Evolutionary conservation across 2,329 filamentous ascomycete genomes (phyloP).

Genomic region (Alternaria metachromatica): DNA sequence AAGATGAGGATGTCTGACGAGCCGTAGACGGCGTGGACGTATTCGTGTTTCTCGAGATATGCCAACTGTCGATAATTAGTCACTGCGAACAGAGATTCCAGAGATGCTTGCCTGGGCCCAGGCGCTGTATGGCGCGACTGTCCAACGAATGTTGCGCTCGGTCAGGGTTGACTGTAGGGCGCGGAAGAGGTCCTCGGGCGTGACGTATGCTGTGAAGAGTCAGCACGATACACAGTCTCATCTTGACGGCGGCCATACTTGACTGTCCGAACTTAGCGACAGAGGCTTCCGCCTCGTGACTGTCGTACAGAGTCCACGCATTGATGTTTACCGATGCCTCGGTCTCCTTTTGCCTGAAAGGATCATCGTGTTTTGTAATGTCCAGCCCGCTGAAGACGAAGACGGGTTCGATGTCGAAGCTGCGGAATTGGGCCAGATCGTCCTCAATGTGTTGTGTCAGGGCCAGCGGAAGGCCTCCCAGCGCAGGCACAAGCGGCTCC

Average conservation of each 20-base stretch:
- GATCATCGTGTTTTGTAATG: slow-evolving; percentile 72
- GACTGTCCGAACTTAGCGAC: slow-evolving; percentile 87
- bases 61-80: slow-evolving; percentile 64
- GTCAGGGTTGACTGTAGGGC: slow-evolving; percentile 77
- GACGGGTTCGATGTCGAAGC: slow-evolving; percentile 74
- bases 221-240: slow-evolving; percentile 4
- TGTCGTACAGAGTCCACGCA: slow-evolving; percentile 88
- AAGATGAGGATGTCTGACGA: slow-evolving; percentile 86
- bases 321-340: slow-evolving; percentile 73
- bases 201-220: slow-evolving; percentile 62
- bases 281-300: slow-evolving; percentile 77
- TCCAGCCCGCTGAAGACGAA: slow-evolving; percentile 94
- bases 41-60: slow-evolving; percentile 71
- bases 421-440: slow-evolving; percentile 76
- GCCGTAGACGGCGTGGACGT: slow-evolving; percentile 78
- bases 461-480: slow-evolving; percentile 85
- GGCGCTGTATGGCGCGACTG: slow-evolving; percentile 86
- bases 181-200: slow-evolving; percentile 74
- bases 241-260: slow-evolving; percentile 58
- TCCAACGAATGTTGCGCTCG: slow-evolving; percentile 72
- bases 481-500: slow-evolving; percentile 87
- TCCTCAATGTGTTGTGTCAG: slow-evolving; percentile 76
- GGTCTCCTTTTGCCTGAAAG: slow-evolving; percentile 64
- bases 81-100: neutral
- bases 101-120: slow-evolving; percentile 72